These are phyloP conservation scores for Chrysanthemum makinoi DNA, from an alignment of 129 eudicot species.

Conservation along the genomic window DNA sequence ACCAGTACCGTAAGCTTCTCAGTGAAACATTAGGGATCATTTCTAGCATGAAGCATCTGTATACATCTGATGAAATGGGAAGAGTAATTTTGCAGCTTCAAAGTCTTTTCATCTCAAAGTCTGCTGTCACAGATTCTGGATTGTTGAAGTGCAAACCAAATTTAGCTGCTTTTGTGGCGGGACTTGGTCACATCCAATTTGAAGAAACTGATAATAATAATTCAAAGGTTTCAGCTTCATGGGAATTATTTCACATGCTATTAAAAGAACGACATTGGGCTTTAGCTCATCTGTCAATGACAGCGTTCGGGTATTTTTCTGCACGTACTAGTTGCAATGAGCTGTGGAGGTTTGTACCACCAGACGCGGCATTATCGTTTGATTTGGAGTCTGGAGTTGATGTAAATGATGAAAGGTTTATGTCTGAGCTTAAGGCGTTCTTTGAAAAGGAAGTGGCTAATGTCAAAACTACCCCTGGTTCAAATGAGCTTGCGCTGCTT, in stretches of 20 bases:
- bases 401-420: constrained; percentile 68
- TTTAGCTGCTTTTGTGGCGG: constrained; percentile 70
- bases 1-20: constrained; percentile 51
- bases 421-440: constrained; percentile 78
- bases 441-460: constrained; percentile 75
- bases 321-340: constrained; percentile 72
- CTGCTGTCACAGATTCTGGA: constrained; percentile 34
- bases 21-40: constrained; percentile 58
- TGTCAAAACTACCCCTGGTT: constrained; percentile 33
- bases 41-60: constrained; percentile 66
- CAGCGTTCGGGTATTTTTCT: constrained; percentile 90
- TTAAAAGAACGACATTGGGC: constrained; percentile 92
- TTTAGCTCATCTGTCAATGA: constrained; percentile 57
- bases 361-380: constrained; percentile 81
- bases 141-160: constrained; percentile 75
- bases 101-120: constrained; percentile 57
- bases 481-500: constrained; percentile 41
- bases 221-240: constrained; percentile 52
- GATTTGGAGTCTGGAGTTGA: constrained; percentile 61
- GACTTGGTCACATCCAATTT: constrained; percentile 61
- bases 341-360: constrained; percentile 90
- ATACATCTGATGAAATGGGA: constrained; percentile 70
- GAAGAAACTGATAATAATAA: constrained; percentile 44
- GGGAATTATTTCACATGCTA: constrained; percentile 75
- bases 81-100: constrained; percentile 60